Base-by-base conservation (phyloP, 495 filamentous ascomycete genomes). In the Penicillium cataractarum region DNA sequence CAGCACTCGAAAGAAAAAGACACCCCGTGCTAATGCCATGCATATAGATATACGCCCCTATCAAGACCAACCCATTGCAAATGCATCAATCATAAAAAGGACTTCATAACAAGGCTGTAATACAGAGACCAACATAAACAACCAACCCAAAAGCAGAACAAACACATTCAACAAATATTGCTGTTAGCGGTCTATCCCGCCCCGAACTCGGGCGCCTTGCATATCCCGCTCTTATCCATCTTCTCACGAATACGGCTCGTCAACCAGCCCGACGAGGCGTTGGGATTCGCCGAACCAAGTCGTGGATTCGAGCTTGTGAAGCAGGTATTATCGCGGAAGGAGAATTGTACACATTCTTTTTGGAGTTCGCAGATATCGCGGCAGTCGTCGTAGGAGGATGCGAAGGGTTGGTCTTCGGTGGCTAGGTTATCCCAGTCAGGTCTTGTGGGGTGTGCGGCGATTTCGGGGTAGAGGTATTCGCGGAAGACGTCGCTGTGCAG, bases 351-450 rank as follows among this genome's bases (percentile, higher is more conserved):
- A 60, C 79, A 81, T 0, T 62, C 57, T 12, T 70, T 62, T 22
- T 68, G 53, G 0, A 46, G 24, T 4, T 70, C 63, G 66, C 79
- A 81, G 42, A 74, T 39, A 8, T 62, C 50, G 32, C 74, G 71
- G 48, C 79, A 81, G 21, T 77, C 77, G 24, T 74, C 67, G 58
- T 77, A 73, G 24, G 64, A 67, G 49, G 65, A 55, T 4, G 74
- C 66, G 53, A 63, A 46, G 6, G 69, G 63, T 15, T 78, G 73
- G 46, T 76, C 73, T n/a, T 80, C 67, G 67, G 66, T 60, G 35
- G 74, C 72, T 7, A 79, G 64, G 58, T 83, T 83, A 64, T 83
- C 79, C 80, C 80, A 83, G 59, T 69, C 68, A 10, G 71, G 55
- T 24, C 77, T 71, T 24, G 69, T 58, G 21, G 71, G 63, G 7